These are phyloP conservation scores for Phytophthora palmivora DNA, from an alignment of 352 stramenopile genomes.

Conservation along the genomic window DNA sequence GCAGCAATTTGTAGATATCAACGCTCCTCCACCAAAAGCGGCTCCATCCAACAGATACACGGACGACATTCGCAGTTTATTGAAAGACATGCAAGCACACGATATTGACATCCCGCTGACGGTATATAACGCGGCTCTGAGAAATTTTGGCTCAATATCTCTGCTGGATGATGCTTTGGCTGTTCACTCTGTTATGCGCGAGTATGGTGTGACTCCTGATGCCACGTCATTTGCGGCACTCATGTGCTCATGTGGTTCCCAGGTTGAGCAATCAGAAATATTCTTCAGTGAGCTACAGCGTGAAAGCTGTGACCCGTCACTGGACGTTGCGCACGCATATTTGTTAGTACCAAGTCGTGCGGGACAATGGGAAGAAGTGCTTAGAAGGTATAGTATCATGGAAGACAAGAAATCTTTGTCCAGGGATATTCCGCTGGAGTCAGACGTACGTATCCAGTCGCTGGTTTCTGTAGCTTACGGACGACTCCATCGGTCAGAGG, in stretches of 20 bases:
- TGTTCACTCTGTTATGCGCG: constrained; percentile 56
- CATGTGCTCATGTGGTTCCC: constrained; percentile 56
- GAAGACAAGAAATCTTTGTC: constrained; percentile 15
- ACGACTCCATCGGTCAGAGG: constrained; percentile 43
- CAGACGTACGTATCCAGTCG: constrained; percentile 64
- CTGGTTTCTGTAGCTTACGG: constrained; percentile 70
- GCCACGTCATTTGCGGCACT: constrained; percentile 63
- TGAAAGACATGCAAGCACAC: constrained; percentile 56
- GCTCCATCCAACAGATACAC: constrained; percentile 53
- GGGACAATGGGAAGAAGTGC: constrained; percentile 47
- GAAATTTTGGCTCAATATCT: constrained; percentile 58
- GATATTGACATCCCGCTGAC: constrained; percentile 44
- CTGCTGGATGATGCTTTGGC: constrained; percentile 42
- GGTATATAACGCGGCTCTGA: constrained; percentile 72
- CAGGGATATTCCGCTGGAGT: constrained; percentile 40
- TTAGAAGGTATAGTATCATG: constrained; percentile 43
- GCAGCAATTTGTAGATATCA: constrained; percentile 51
- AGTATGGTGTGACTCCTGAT: constrained; percentile 46
- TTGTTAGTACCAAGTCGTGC: constrained; percentile 49
- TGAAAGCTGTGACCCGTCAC: constrained; percentile 23
- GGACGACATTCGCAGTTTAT: constrained; percentile 50
- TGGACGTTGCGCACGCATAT: constrained; percentile 48
- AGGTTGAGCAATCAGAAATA: constrained; percentile 47
- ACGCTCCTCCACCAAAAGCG: constrained; percentile 40
- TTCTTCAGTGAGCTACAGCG: constrained; percentile 55